phyloP scores from a whole-genome alignment of 805 yeast genomes.

The Tetrapisispora nanseiensis region DNA sequence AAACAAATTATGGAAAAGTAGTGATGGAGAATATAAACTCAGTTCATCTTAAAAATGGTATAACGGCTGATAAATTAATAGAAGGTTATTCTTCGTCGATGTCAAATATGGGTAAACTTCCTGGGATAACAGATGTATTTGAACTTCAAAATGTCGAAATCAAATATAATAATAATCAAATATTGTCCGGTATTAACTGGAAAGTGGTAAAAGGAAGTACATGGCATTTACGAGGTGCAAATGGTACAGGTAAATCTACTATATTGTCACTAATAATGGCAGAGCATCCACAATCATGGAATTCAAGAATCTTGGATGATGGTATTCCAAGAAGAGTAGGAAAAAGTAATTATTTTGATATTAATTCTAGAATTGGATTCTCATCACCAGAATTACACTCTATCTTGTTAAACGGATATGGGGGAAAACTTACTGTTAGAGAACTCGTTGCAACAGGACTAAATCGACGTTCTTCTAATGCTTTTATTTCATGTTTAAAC shows the following conservation, averaged over 20 bases:
- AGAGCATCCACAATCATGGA: slow-evolving; percentile 97
- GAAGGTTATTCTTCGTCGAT: slow-evolving; percentile 13
- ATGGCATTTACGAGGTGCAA: slow-evolving; percentile 84
- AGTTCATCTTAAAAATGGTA: neutral
- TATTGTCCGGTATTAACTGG: slow-evolving; percentile 58
- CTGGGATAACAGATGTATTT: slow-evolving; percentile 26
- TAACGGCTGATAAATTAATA: slow-evolving; percentile 15
- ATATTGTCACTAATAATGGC: slow-evolving; percentile 74
- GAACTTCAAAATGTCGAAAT: slow-evolving; percentile 57
- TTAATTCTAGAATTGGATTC: slow-evolving; percentile 72
- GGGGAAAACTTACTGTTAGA: slow-evolving; percentile 36
- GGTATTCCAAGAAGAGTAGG: slow-evolving; percentile 61
- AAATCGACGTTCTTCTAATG: slow-evolving; percentile 44
- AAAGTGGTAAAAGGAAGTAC: slow-evolving; percentile 57
- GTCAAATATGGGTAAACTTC: no score
- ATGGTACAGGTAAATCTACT: slow-evolving; percentile 93
- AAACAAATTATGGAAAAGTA: neutral
- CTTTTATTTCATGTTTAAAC: slow-evolving; percentile 40
- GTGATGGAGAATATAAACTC: neutral
- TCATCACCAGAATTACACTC: slow-evolving; percentile 91
- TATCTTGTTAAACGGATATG: slow-evolving; percentile 47
- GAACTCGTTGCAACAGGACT: slow-evolving; percentile 67
- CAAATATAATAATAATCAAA: slow-evolving; percentile 50
- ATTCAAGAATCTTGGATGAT: slow-evolving; percentile 56
- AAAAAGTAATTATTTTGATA: slow-evolving; percentile 60